Evolutionary conservation across 2,329 filamentous ascomycete species (phyloP), one percentile per base, ranked within the genome.

Genomic region (Colletotrichum lentis): DNA sequence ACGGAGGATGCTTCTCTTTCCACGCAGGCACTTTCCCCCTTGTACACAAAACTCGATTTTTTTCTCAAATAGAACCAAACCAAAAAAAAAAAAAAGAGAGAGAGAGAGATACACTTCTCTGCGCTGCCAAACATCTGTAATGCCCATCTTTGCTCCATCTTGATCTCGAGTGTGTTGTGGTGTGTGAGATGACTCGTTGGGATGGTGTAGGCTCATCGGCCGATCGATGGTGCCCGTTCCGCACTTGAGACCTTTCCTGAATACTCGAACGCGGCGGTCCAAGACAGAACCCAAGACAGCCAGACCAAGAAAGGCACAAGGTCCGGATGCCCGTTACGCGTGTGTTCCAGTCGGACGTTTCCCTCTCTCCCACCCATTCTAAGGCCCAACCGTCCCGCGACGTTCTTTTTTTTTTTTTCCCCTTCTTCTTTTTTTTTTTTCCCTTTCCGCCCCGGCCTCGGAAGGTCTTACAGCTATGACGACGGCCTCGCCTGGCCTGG

Each of bases 31-130:
- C 43, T 55, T 53, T 61, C 55, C 54, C 31, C 53, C 20, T 10
- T 65, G 54, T 68, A 68, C 10, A 65, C 55, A 60, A 43, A 62
- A 55, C 37, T 60, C 58, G 53, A n/a, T 6, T 52, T 55, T 47
- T 54, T 65, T 43, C 50, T 41, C 49, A 56, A 18, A 11, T 2
- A 54, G 53, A 57, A 35, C 50, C 35, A 55, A 31, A 62, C 4
- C 27, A 20, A 1, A 0, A 47, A 49, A 53, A 50, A 47, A 43
- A n/a, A n/a, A n/a, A n/a, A n/a, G n/a, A n/a, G n/a, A n/a, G n/a
- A n/a, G n/a, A n/a, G n/a, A n/a, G 24, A 35, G 27, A 31, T 41
- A 39, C 6, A 68, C 49, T 50, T 60, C 65, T 52, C 14, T 37
- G 20, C 65, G 55, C 62, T 56, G 65, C 65, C 65, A 68, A 54